These are phyloP conservation scores for California macrophylla DNA, from an alignment of 441 rosid genomes.

Conservation along the genomic window DNA sequence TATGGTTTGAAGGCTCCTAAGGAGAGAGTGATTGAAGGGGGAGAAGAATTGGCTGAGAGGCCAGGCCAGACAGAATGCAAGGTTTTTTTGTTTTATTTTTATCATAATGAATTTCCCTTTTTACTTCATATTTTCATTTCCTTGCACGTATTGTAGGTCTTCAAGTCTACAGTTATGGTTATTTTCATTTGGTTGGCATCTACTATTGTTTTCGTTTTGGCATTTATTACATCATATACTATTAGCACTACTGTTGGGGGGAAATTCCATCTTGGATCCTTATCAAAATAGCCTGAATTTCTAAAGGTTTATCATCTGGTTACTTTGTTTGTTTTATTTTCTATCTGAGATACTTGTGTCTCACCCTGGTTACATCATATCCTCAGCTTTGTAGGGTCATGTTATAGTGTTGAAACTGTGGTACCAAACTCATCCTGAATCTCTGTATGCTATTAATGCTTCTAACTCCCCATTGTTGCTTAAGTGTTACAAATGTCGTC, in stretches of 20 bases:
- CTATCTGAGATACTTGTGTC: not conserved
- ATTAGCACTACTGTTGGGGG: not conserved
- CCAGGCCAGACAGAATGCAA: slow-evolving; percentile 67
- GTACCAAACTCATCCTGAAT: not conserved
- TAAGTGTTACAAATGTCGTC: too few relatives aligned
- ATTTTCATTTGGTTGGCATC: not conserved
- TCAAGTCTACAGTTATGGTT: not conserved
- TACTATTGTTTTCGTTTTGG: not conserved
- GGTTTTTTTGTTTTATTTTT: slow-evolving; percentile 30
- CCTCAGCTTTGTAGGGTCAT: not conserved
- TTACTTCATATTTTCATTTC: not conserved
- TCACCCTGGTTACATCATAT: not conserved
- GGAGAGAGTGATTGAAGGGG: slow-evolving; percentile 46
- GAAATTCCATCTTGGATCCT: not conserved
- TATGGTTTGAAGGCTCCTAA: slow-evolving; percentile 32
- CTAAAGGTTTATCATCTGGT: not conserved
- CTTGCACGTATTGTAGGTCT: not conserved
- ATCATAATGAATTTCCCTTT: not conserved
- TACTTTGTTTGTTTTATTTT: not conserved
- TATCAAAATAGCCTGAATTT: not conserved
- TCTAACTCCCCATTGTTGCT: not conserved
- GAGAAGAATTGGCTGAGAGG: slow-evolving; percentile 42
- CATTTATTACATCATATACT: not conserved
- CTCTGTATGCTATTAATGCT: not conserved
- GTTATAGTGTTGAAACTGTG: not conserved